Percentiles rank a stretch among this genome's conserved stretches.
These are phyloP conservation scores for Rutidosis leptorrhynchoides DNA, from an alignment of 129 eudicot species.

Conservation along the genomic window DNA sequence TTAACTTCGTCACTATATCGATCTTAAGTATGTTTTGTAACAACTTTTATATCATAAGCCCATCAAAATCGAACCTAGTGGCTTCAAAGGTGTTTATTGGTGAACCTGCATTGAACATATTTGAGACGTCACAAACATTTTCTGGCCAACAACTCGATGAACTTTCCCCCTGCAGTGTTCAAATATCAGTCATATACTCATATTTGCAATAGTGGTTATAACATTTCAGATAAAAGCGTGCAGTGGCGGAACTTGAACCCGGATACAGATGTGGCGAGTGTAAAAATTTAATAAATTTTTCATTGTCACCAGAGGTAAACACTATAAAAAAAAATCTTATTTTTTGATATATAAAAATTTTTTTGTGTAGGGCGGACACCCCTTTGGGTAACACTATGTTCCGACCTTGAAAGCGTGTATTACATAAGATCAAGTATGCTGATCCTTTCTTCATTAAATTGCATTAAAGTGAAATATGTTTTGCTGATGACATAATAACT, in stretches of 20 bases:
- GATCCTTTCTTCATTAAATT: background rate
- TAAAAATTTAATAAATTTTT: no score
- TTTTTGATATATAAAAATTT: no score
- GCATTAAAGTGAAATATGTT: background rate
- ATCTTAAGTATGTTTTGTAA: background rate
- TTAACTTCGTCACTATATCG: background rate
- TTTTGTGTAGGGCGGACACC: no score
- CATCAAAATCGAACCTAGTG: constrained; percentile 33
- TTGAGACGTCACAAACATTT: constrained; percentile 31
- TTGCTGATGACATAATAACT: background rate
- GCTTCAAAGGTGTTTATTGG: constrained; percentile 38
- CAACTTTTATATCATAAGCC: no score
- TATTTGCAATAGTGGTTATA: background rate
- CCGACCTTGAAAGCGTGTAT: no score
- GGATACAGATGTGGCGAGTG: no score
- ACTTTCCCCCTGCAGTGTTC: constrained; percentile 46
- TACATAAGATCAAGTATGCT: background rate
- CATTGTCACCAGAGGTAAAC: no score
- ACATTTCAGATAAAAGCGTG: no score
- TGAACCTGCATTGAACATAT: constrained; percentile 35
- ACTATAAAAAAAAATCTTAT: no score
- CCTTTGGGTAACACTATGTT: no score
- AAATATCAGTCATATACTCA: constrained; percentile 28
- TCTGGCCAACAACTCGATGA: constrained; percentile 42
- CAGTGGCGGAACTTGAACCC: no score